A percentile compares a stretch with the other conserved stretches of the same genome.
Evolutionary conservation across 2,329 filamentous ascomycete genomes (phyloP).

Genomic region (Exophiala xenobiotica): DNA sequence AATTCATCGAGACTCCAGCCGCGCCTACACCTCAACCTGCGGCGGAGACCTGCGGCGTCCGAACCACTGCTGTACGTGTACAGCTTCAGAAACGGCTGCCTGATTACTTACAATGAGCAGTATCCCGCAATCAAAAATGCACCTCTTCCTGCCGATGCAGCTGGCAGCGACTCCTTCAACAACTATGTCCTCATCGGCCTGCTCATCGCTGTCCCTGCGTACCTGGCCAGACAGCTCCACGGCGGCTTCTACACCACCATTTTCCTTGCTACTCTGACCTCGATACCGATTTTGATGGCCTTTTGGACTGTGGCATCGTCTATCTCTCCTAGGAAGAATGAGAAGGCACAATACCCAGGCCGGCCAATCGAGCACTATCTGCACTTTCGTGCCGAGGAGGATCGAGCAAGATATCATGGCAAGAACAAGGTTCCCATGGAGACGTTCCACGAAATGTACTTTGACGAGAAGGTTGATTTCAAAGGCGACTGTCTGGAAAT

Average conservation of each 20-base stretch:
- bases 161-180: constrained; percentile 83
- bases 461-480: constrained; percentile 90
- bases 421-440: constrained; percentile 67
- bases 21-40: constrained; percentile 53
- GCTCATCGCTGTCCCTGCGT: constrained; percentile 70
- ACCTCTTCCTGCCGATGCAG: constrained; percentile 84
- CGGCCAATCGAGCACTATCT: constrained; percentile 86
- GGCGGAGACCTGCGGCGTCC: constrained; percentile 58
- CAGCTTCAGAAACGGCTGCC: not conserved
- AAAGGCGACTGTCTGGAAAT: constrained; percentile 88
- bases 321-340: constrained; percentile 84
- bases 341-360: constrained; percentile 84
- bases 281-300: constrained; percentile 72
- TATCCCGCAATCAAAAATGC: constrained; percentile 90
- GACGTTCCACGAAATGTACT: constrained; percentile 98
- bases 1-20: constrained; percentile 60
- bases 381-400: constrained; percentile 47
- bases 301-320: constrained; percentile 82
- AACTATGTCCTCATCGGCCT: constrained; percentile 73
- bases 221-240: constrained; percentile 76
- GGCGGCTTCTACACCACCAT: constrained; percentile 84
- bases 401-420: constrained; percentile 48
- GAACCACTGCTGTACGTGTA: constrained; percentile 58
- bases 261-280: constrained; percentile 78
- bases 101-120: constrained; percentile 45